Evolutionary conservation across 805 yeast genomes (phyloP).

Genomic region (Candida michaelii): DNA sequence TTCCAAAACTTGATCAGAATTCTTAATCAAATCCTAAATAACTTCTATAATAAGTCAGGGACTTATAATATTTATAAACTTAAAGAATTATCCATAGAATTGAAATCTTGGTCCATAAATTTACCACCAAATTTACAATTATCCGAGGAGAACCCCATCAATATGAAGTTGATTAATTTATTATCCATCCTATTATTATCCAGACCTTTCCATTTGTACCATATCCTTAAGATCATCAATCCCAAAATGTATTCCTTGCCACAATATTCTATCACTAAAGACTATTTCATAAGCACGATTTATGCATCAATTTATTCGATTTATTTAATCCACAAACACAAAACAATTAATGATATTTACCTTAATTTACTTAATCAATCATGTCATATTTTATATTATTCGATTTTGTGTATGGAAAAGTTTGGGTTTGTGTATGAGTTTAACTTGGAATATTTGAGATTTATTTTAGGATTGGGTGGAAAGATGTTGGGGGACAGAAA

Average conservation of each 20-base stretch:
- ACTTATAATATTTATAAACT: conserved; percentile 4
- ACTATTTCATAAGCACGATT: conserved; percentile 7
- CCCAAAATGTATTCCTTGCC: not conserved
- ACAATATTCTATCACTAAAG: not conserved
- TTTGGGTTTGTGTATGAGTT: conserved; percentile 18
- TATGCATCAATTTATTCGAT: conserved; percentile 10
- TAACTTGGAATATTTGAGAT: conserved; percentile 16
- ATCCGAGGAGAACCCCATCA: not conserved
- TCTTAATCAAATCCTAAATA: conserved; percentile 6
- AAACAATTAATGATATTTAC: not conserved
- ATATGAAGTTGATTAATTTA: conserved; percentile 33
- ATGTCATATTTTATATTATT: conserved; percentile 7
- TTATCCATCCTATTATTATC: conserved; percentile 37
- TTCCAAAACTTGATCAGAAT: conserved; percentile 1
- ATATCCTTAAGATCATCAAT: conserved; percentile 2
- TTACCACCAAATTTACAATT: conserved; percentile 21
- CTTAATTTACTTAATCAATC: conserved; percentile 4
- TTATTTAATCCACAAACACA: not conserved
- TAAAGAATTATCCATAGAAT: conserved; percentile 31
- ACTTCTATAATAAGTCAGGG: conserved; percentile 2
- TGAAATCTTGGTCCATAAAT: conserved; percentile 34
- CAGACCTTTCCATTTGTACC: conserved; percentile 42
- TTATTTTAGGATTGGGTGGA: conserved; percentile 1
- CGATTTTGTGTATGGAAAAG: conserved; percentile 12
- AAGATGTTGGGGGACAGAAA: not conserved